Evolutionary conservation across 1,284 basidiomycete genomes (phyloP).

Genomic region (Cerrena zonata): DNA sequence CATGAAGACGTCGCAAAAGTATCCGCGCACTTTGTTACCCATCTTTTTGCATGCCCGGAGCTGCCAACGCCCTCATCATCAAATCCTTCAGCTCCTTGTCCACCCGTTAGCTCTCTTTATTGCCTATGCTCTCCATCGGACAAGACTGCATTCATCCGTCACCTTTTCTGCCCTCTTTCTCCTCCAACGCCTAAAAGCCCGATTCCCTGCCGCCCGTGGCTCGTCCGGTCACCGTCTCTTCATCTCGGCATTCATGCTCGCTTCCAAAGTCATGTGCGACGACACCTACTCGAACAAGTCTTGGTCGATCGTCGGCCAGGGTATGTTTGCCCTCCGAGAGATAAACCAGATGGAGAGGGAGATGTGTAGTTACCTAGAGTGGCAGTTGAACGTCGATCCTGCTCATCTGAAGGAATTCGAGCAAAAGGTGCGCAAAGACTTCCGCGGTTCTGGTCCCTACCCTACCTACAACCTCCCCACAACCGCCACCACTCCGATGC

Average conservation of each 20-base stretch:
- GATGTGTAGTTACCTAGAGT: conserved; percentile 89
- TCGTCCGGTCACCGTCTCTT: conserved; percentile 89
- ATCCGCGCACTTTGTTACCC: conserved; percentile 72
- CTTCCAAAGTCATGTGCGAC: conserved; percentile 87
- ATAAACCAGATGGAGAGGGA: conserved; percentile 96
- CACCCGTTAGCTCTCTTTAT: conserved; percentile 74
- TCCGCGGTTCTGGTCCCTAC: conserved; percentile 48
- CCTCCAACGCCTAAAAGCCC: conserved; percentile 80
- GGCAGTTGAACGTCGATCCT: conserved; percentile 79
- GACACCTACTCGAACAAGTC: conserved; percentile 96
- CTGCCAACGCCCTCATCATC: conserved; percentile 29
- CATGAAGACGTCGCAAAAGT: conserved; percentile 64
- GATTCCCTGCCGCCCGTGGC: conserved; percentile 86
- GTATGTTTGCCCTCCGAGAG: conserved; percentile 84
- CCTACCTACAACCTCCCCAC: conserved; percentile 55
- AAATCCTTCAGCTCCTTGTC: conserved; percentile 42
- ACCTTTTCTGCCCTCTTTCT: conserved; percentile 83
- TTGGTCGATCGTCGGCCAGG: conserved; percentile 89
- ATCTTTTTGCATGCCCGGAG: conserved; percentile 74
- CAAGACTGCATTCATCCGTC: conserved; percentile 75
- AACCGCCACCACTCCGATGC: conserved; percentile 45
- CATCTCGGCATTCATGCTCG: conserved; percentile 92
- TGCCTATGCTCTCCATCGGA: conserved; percentile 86
- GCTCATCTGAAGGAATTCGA: conserved; percentile 64
- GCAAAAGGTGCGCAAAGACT: conserved; percentile 55